Base-by-base conservation (phyloP, 164 flowering plant species). In the Annona squamosa region DNA sequence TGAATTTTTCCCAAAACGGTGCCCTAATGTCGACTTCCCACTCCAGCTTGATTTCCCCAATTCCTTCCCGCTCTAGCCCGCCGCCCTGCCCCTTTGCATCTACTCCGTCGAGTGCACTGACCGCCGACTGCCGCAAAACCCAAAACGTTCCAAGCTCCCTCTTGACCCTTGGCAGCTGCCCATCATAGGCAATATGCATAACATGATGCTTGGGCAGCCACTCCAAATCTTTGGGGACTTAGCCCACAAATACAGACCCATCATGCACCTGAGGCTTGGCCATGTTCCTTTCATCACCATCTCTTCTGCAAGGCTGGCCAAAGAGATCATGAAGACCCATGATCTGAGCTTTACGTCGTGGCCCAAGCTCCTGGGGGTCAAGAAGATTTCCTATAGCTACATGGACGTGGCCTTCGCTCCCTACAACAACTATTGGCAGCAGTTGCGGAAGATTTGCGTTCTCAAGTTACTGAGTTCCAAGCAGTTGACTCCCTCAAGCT, bases 391-490 rank as follows among this genome's bases (percentile, higher is more conserved):
- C 4, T 76, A 76, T 72, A 76, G 69, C 18, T 74, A 48, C 16
- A 63, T 59, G 41, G 59, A 73, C 57, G 65, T 82, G 2, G 75
- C 62, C 12, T 80, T 80, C 45, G 46, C 87, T 12, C 85, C 85
- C 2, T 85, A 74, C 59, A 81, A 83, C 5, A 74, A 67, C 37
- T 81, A 77, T 65, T 84, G 87, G 87, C 72, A 84, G 46, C 81
- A 82, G n/a, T 41, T 85, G 41, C 12, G 4, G 47, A 65, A 65
- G 68, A 42, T 65, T 1, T 65, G 68, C 68, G 4, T 42, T 2
- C 5, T 73, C 45, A 83, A 83, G 68, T 81, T 85, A 47, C 46
- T 85, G 6, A 81, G 77, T 62, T 18, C 77, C 1, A 75, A 65
- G 71, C 67, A 81, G 85, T 85, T 3, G 80, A 77, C 37, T 72